A percentile compares a stretch with the other conserved stretches of the same genome.
These are phyloP conservation scores for Hippophae tibetana DNA, from an alignment of 306 rosid genomes.

Conservation along the genomic window DNA sequence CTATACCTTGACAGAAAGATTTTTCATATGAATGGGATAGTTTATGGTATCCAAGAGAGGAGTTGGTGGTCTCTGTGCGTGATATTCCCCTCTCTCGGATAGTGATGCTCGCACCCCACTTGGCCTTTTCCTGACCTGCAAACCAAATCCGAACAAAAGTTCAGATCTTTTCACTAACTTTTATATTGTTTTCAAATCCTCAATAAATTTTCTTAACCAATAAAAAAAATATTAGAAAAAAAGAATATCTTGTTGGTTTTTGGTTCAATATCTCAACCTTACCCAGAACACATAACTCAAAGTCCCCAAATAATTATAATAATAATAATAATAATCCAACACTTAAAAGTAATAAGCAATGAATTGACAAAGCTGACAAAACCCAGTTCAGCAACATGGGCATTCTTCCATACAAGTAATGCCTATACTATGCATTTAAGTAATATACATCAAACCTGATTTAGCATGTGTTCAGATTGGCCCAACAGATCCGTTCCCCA, in stretches of 20 bases:
- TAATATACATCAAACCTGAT: conserved; percentile 30
- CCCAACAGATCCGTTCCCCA: conserved; percentile 27
- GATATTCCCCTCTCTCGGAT: conserved; percentile 62
- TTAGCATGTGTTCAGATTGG: conserved; percentile 28
- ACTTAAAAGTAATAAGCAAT: background rate
- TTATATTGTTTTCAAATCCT: background rate
- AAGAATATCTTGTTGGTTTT: background rate
- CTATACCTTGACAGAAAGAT: conserved; percentile 73
- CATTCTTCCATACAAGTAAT: conserved; percentile 13
- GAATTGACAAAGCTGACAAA: background rate
- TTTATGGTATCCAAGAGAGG: conserved; percentile 83
- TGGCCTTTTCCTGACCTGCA: conserved; percentile 46
- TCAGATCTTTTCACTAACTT: conserved; percentile 22
- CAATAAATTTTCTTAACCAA: conserved; percentile 10
- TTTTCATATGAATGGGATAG: conserved; percentile 93
- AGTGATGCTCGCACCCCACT: conserved; percentile 60
- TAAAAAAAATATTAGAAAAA: background rate
- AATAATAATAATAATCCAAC: background rate
- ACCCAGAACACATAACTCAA: background rate
- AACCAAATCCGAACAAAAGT: conserved; percentile 19
- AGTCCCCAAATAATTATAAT: background rate
- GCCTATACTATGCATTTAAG: background rate
- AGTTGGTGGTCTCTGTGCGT: conserved; percentile 78
- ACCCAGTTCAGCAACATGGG: conserved; percentile 13
- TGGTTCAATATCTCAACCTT: background rate